A percentile compares a stretch with the other conserved stretches of the same genome.
Evolutionary conservation across 2,329 filamentous ascomycete genomes (phyloP).

Genomic region (Neonectria hederae): DNA sequence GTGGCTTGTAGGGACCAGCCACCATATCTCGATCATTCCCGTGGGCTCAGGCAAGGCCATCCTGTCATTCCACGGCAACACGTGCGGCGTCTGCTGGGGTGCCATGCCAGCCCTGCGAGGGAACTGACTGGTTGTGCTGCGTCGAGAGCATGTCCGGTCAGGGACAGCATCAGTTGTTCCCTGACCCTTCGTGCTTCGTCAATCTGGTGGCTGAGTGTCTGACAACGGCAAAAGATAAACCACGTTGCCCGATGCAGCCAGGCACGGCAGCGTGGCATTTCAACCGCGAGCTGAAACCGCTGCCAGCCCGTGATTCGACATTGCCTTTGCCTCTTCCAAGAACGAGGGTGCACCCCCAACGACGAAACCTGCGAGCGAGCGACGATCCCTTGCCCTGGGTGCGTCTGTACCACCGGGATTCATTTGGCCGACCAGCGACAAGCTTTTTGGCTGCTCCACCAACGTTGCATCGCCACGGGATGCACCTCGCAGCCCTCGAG

Average conservation of each 20-base stretch:
- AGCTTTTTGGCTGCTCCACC: slow-evolving; percentile 25
- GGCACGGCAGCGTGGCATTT: slow-evolving; percentile 9
- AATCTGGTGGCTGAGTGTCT: slow-evolving; percentile 34
- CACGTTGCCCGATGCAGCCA: slow-evolving; percentile 21
- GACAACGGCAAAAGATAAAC: slow-evolving; percentile 19
- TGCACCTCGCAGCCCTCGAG: slow-evolving; percentile 4
- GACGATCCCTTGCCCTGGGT: slow-evolving; percentile 19
- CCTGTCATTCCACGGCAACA: slow-evolving; percentile 21
- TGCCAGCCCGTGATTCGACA: slow-evolving; percentile 4
- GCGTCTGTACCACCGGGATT: not conserved
- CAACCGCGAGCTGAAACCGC: slow-evolving; percentile 12
- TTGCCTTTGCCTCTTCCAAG: slow-evolving; percentile 17
- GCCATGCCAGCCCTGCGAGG: slow-evolving; percentile 13
- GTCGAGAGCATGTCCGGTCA: not conserved
- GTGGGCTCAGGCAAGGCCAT: not conserved
- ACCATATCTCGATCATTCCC: slow-evolving; percentile 4
- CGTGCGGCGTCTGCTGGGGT: slow-evolving; percentile 9
- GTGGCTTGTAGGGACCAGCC: slow-evolving; percentile 7
- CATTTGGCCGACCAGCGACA: slow-evolving; percentile 9
- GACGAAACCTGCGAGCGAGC: slow-evolving; percentile 3
- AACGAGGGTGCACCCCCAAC: slow-evolving; percentile 1
- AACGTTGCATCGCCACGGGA: slow-evolving; percentile 37
- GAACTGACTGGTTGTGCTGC: slow-evolving; percentile 13
- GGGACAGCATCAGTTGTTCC: slow-evolving; percentile 21
- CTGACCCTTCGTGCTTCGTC: slow-evolving; percentile 26